Evolutionary conservation across 495 filamentous ascomycete species (phyloP).

Genomic region (Extremus antarcticus): DNA sequence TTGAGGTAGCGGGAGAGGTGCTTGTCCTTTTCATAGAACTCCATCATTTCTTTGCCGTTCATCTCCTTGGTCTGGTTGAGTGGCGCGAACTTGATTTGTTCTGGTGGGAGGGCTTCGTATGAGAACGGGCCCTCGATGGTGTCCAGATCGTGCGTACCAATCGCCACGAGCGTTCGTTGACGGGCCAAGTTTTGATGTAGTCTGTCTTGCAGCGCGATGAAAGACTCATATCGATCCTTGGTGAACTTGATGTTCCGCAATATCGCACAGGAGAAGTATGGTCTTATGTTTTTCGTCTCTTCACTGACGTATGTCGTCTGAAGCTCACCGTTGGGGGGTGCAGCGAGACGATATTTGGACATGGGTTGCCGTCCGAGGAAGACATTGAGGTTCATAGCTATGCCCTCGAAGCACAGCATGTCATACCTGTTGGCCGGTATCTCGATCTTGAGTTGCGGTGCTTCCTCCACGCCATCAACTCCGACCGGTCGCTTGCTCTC

Average conservation of each 20-base stretch:
- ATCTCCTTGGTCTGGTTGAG: conserved; percentile 83
- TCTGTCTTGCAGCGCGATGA: conserved; percentile 97
- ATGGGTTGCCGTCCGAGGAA: conserved; percentile 65
- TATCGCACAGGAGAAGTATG: conserved; percentile 77
- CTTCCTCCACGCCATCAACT: conserved; percentile 68
- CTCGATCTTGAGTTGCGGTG: conserved; percentile 93
- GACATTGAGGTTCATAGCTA: conserved; percentile 89
- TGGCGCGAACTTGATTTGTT: conserved; percentile 81
- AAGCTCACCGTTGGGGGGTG: conserved; percentile 60
- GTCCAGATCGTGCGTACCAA: conserved; percentile 94
- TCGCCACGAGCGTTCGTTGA: conserved; percentile 83
- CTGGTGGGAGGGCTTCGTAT: conserved; percentile 85
- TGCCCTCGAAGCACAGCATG: conserved; percentile 96
- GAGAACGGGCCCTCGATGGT: conserved; percentile 91
- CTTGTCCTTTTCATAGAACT: conserved; percentile 87
- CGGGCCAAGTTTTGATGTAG: conserved; percentile 93
- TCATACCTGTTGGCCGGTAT: conserved; percentile 98
- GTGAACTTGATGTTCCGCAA: conserved; percentile 86
- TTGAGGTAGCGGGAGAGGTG: conserved; percentile 72
- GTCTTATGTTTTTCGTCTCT: conserved; percentile 69
- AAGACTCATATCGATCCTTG: conserved; percentile 81
- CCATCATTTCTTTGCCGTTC: conserved; percentile 83
- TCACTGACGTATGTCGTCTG: conserved; percentile 69
- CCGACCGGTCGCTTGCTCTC: conserved; percentile 55
- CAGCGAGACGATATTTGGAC: conserved; percentile 65